Evolutionary conservation across 495 filamentous ascomycete species (phyloP), one percentile per base, ranked within the genome.

Genomic region (Annulohypoxylon moriforme): DNA sequence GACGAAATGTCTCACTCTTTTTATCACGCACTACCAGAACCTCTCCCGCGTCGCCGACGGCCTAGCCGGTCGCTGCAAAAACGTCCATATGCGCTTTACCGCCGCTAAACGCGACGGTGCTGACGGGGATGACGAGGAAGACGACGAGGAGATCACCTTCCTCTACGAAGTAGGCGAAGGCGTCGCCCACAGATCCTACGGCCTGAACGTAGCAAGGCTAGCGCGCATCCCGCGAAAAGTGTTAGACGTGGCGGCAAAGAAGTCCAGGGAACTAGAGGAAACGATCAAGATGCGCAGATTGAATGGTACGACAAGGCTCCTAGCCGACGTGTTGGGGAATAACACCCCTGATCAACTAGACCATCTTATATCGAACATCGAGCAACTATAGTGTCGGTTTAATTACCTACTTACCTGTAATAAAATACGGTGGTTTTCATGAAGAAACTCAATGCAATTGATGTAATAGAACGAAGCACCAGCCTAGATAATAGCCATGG

Each of bases 21-120:
- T 99, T 83, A 96, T 98, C 77, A 99, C 96, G 46, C 96, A 99
- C 81, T 98, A 99, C 79, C 96, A 98, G 77, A 88, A 88, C 66
- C 87, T 99, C 1, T 90, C 91, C 10, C 81, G 84, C 46, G 86
- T 97, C 68, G 92, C 88, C 4, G 85, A 88, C 13, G 86, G 88
- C 4, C 92, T 94, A 66, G 77, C 84, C 33, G 79, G 83, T 8
- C 86, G 87, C 62, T 83, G 94, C 18, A 87, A 82, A 62, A 95
- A 94, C 75, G 90, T 94, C 63, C 93, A 96, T 75, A 94, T 95
- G 91, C 87, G 87, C 40, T 98, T 98, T 78, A 88, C 83, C 10
- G 89, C 92, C 7, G 42, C 75, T 11, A 73, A 59, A 38, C 67
- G 60, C 24, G 27, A 61, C 50, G 60, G 13, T 16, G 14, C 24